Percentiles rank a stretch among this genome's conserved stretches.
Evolutionary conservation across 2,329 filamentous ascomycete genomes (phyloP).

Genomic region (Phaeophleospora eucalypticola): DNA sequence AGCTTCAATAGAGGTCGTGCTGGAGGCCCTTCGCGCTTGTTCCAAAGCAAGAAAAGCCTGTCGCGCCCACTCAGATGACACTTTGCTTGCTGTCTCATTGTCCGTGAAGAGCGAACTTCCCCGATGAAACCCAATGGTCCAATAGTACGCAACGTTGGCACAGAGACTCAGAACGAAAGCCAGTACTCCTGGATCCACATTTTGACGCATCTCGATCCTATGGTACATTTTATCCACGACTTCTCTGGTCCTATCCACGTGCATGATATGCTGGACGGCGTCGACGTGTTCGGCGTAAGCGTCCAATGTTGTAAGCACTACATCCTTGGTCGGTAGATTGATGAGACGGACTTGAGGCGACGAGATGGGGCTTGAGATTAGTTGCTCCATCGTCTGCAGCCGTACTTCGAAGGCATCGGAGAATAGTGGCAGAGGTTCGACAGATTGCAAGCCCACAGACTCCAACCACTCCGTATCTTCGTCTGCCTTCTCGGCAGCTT

Average conservation of each 20-base stretch:
- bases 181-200: constrained; percentile 9
- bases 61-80: constrained; percentile 10
- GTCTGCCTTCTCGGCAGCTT: constrained; percentile 11
- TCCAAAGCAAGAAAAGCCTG: constrained; percentile 16
- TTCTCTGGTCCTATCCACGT: constrained; percentile 17
- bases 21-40: constrained; percentile 8
- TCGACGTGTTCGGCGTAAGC: constrained; percentile 21
- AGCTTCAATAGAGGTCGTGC: constrained; percentile 18
- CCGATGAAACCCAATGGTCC: constrained; percentile 8
- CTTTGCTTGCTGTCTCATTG: constrained; percentile 8
- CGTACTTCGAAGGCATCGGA: constrained; percentile 5
- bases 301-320: constrained; percentile 17
- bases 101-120: constrained; percentile 5
- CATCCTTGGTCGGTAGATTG: constrained; percentile 16
- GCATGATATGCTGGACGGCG: constrained; percentile 25
- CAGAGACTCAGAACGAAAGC: constrained; percentile 13
- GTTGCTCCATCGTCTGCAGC: constrained; percentile 10
- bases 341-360: constrained; percentile 14
- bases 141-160: constrained; percentile 14
- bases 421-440: constrained; percentile 13
- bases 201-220: constrained; percentile 5
- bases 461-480: constrained; percentile 17
- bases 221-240: constrained; percentile 18
- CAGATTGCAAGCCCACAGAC: no score
- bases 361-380: neutral